Conservation (phyloP, 2,329 filamentous ascomycete species). For the Monascus ruber region DNA sequence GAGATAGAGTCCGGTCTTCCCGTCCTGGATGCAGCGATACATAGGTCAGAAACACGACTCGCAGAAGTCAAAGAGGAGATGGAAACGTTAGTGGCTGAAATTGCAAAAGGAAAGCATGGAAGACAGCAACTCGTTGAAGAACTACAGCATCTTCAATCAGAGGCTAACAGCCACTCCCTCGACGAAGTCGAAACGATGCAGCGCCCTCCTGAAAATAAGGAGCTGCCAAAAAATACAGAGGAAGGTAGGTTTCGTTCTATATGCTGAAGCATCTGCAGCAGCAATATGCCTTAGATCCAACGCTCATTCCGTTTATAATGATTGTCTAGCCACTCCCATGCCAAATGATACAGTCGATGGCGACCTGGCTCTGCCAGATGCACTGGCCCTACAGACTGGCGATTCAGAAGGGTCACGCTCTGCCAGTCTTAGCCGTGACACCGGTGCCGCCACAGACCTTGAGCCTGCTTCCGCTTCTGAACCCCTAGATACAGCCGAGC, state of each 20-base stretch:
- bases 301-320: too few relatives aligned
- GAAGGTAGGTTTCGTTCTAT: conserved; percentile 11
- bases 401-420: too few relatives aligned
- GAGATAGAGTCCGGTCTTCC: conserved; percentile 40
- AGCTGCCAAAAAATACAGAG: conserved; percentile 5
- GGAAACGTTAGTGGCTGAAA: conserved; percentile 33
- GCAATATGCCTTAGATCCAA: too few relatives aligned
- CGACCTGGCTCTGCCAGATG: neutral
- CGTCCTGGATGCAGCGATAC: conserved; percentile 35
- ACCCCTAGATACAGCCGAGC: conserved; percentile 6
- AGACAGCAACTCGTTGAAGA: conserved; percentile 36
- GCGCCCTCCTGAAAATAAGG: conserved; percentile 9
- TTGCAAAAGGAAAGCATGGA: conserved; percentile 33
- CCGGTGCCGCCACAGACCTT: too few relatives aligned
- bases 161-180: conserved; percentile 37
- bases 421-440: too few relatives aligned
- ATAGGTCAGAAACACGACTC: conserved; percentile 23
- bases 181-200: conserved; percentile 31
- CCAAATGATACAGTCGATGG: conserved; percentile 4
- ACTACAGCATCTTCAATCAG: conserved; percentile 37
- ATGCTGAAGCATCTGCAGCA: neutral
- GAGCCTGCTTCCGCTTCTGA: neutral
- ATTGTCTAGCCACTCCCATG: conserved; percentile 1
- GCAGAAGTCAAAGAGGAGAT: conserved; percentile 22
- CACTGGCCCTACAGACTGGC: too few relatives aligned